Evolutionary conservation across 306 rosid genomes (phyloP), one percentile per base, ranked within the genome.

Genomic region (Acacia melanoxylon): DNA sequence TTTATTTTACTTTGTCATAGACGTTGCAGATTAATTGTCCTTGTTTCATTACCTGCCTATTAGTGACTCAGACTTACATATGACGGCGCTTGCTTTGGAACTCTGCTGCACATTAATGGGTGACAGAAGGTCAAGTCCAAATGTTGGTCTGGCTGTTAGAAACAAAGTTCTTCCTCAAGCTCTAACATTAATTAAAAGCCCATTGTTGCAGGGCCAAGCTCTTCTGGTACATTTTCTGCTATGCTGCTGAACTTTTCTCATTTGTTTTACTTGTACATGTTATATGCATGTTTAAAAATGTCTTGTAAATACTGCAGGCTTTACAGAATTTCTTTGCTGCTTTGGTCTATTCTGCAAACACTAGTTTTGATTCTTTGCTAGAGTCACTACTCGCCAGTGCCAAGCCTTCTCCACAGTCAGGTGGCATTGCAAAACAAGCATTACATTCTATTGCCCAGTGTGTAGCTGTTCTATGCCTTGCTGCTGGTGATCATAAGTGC

Each of bases 91-190:
- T 86, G 97, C 99, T 83, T 86, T 96, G 91, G 98, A 90, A 83
- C 94, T 96, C 49, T 94, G 98, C 87, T 92, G 97, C 89, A 96
- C 99, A 81, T 87, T 96, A 72, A 96, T 96, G 99, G 91, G 91
- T n/a, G 99, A 96, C 82, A 91, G 92, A 85, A 92, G 95, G 86
- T 91, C 99, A 51, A 91, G 94, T 83, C 90, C 87, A 25, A 95
- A 89, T 76, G 86, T 96, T 85, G 99, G 98, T 81, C 82, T 94
- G 88, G 97, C 97, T 68, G 97, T 96, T 79, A 82, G 97, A 88
- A 92, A 94, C 91, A 96, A 94, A 92, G 99, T 94, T 85, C 98
- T 96, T 86, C 98, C 97, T 6, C 99, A 96, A 87, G 98, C 99
- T 70, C 87, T 94, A 52, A 84, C 90, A 72, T 88, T 96, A 82